Evolutionary conservation across 345 rosid genomes (phyloP).

Genomic region (Hypericum perforatum): DNA sequence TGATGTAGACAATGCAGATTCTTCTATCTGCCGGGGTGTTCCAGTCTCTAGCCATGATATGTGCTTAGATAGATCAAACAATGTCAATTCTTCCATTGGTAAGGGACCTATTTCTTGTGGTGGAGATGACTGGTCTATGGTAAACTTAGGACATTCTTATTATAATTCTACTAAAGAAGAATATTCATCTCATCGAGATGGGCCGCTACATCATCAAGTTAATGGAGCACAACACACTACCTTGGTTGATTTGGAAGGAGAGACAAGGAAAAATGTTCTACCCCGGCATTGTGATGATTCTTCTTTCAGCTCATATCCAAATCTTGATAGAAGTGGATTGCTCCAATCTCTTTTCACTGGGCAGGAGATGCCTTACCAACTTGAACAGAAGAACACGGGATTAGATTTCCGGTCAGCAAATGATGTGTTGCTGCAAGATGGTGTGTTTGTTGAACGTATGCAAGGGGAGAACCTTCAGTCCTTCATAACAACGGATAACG

Average conservation of each 20-base stretch:
- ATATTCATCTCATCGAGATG: slow-evolving; percentile 34
- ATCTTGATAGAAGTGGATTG: slow-evolving; percentile 58
- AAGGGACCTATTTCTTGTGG: slow-evolving; percentile 24
- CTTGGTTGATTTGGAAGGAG: slow-evolving; percentile 47
- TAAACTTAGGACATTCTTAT: slow-evolving; percentile 34
- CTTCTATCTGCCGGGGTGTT: slow-evolving; percentile 33
- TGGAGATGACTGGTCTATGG: slow-evolving; percentile 43
- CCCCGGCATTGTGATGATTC: slow-evolving; percentile 39
- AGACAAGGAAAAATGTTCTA: slow-evolving; percentile 33
- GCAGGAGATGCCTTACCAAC: slow-evolving; percentile 38
- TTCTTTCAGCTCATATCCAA: slow-evolving; percentile 46
- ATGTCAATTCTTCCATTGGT: too few relatives aligned
- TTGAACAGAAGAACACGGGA: slow-evolving; percentile 46
- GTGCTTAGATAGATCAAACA: too few relatives aligned
- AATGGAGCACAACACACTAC: slow-evolving; percentile 32
- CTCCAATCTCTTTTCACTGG: slow-evolving; percentile 74
- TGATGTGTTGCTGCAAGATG: slow-evolving; percentile 36
- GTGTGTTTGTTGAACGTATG: slow-evolving; percentile 46
- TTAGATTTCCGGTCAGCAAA: slow-evolving; percentile 49
- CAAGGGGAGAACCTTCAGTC: slow-evolving; percentile 47
- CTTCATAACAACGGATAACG: slow-evolving; percentile 37
- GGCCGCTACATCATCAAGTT: slow-evolving; percentile 37
- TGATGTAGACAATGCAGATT: slow-evolving; percentile 30
- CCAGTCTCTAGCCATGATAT: not conserved
- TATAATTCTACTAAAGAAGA: slow-evolving; percentile 35